A percentile compares a stretch with the other conserved stretches of the same genome.
phyloP scores from a whole-genome alignment of 768 basidiomycete genomes.

The Pisolithus orientalis region DNA sequence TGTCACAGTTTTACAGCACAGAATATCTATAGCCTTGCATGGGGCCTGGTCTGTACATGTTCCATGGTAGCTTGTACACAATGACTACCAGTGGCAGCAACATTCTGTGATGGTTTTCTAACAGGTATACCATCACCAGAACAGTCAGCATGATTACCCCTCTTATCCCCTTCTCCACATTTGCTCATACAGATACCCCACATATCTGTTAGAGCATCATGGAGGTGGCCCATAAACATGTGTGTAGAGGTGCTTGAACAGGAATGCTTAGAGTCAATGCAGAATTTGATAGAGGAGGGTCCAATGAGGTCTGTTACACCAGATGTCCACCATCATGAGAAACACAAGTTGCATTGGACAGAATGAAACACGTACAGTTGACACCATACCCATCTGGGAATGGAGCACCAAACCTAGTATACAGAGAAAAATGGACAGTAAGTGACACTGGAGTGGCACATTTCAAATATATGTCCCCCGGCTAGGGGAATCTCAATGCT shows the following conservation, averaged over 20 bases:
- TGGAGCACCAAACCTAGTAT: constrained; percentile 62
- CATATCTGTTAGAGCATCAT: constrained; percentile 66
- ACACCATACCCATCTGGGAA: constrained; percentile 90
- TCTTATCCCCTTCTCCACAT: not conserved
- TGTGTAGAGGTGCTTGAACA: constrained; percentile 64
- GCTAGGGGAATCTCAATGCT: not conserved
- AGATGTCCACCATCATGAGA: not conserved
- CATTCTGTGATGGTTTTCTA: not conserved
- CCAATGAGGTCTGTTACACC: constrained; percentile 68
- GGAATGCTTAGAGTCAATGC: constrained; percentile 85
- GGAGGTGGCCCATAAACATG: constrained; percentile 55
- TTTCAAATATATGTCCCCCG: too few species aligned
- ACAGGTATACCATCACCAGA: not conserved
- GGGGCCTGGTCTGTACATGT: not conserved
- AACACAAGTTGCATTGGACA: not conserved
- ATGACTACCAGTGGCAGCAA: not conserved
- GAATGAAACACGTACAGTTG: constrained; percentile 58
- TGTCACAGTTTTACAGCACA: not conserved
- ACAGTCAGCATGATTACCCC: not conserved
- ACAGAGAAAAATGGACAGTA: not conserved
- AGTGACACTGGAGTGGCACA: not conserved
- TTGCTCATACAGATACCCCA: constrained; percentile 38
- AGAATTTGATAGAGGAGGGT: constrained; percentile 78
- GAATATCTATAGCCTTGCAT: not conserved
- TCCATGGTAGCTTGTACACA: not conserved